Percentiles rank a stretch among this genome's conserved stretches.
Evolutionary conservation across 257 asterid genomes (phyloP).

Genomic region (Gentiana macrophylla): DNA sequence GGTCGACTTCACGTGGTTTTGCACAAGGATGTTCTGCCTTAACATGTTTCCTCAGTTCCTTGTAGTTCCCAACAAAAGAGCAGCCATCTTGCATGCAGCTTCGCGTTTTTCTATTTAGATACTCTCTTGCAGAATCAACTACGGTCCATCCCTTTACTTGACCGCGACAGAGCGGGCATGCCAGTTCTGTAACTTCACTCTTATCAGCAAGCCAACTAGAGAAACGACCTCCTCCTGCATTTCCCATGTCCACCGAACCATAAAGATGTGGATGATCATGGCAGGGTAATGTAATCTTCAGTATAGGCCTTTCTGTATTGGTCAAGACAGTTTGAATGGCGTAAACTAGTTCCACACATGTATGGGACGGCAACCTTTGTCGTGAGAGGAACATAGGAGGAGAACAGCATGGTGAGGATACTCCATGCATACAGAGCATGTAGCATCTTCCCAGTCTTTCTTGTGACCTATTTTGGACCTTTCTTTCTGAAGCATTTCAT

Average conservation of each 20-base stretch:
- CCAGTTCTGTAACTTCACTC: conserved; percentile 51
- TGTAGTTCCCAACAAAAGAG: conserved; percentile 61
- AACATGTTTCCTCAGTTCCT: conserved; percentile 75
- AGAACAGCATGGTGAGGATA: conserved; percentile 97
- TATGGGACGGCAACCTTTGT: conserved; percentile 97
- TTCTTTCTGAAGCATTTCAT: conserved; percentile 25
- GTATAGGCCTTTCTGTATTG: conserved; percentile 87
- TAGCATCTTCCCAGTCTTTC: conserved; percentile 93
- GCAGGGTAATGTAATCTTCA: conserved; percentile 25
- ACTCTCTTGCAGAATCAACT: conserved; percentile 72
- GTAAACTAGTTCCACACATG: conserved; percentile 96
- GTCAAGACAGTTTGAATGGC: conserved; percentile 91
- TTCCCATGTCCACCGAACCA: conserved; percentile 25
- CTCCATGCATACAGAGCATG: conserved; percentile 97
- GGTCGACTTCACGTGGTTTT: conserved; percentile 88
- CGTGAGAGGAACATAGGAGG: conserved; percentile 89
- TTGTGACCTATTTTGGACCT: conserved; percentile 39
- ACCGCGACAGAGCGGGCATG: conserved; percentile 97
- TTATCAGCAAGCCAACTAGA: conserved; percentile 27
- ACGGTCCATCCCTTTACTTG: conserved; percentile 99
- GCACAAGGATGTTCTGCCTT: conserved; percentile 78
- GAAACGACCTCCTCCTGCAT: conserved; percentile 19
- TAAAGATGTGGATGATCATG: conserved; percentile 19
- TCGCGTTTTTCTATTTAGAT: conserved; percentile 58
- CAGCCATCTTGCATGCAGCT: conserved; percentile 83